Evolutionary conservation across 225 moss, liverwort and hornwort species (phyloP).

Genomic region (Physcomitrium patens): DNA sequence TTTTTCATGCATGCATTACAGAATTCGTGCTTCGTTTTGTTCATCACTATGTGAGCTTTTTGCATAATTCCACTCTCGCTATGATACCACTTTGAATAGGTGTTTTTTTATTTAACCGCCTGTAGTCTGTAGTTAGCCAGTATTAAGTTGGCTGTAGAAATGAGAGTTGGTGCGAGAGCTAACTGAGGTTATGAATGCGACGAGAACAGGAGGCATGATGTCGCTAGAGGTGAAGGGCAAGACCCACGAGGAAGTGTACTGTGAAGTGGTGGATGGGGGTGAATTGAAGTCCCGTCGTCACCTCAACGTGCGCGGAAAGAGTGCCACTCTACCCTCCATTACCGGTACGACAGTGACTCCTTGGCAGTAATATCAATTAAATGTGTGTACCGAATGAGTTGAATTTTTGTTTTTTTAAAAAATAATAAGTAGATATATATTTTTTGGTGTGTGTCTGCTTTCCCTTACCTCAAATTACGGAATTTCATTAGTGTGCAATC

Average conservation of each 20-base stretch:
- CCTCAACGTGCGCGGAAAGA: slow-evolving; percentile 86
- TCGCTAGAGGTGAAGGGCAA: slow-evolving; percentile 73
- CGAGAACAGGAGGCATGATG: slow-evolving; percentile 87
- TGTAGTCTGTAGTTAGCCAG: background rate
- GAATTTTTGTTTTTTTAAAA: too few species aligned
- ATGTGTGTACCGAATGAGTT: too few species aligned
- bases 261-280: slow-evolving; percentile 84
- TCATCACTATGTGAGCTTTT: background rate
- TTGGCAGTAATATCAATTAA: too few species aligned
- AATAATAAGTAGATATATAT: too few species aligned
- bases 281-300: slow-evolving; percentile 86
- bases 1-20: slow-evolving; percentile 16
- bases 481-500: background rate
- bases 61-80: background rate
- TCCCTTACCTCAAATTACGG: too few species aligned
- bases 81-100: too few species aligned
- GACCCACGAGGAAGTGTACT: slow-evolving; percentile 62
- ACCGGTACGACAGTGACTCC: slow-evolving; percentile 48
- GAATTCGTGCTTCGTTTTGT: background rate
- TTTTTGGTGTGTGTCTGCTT: too few species aligned
- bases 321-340: slow-evolving; percentile 84
- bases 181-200: background rate
- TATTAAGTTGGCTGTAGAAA: background rate
- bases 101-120: too few species aligned
- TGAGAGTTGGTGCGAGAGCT: slow-evolving; percentile 1